phyloP scores from a whole-genome alignment of 2,329 filamentous ascomycete genomes.

The Aspergillus bombycis region DNA sequence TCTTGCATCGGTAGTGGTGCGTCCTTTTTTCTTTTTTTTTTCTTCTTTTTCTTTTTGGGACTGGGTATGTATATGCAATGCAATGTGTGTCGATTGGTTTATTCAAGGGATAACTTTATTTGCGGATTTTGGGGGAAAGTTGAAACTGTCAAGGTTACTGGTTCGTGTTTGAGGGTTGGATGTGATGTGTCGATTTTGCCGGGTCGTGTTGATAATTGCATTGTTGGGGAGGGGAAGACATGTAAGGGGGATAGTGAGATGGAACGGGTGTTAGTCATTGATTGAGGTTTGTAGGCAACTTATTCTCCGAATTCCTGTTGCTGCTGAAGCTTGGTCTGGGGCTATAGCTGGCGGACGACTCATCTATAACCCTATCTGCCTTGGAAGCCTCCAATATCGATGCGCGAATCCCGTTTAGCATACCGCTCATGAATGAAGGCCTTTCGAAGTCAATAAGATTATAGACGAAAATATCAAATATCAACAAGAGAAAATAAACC shows the following conservation, averaged over 20 bases:
- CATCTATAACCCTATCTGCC: neutral
- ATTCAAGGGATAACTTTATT: neutral
- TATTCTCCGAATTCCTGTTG: neutral
- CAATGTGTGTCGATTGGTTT: neutral
- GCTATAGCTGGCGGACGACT: neutral
- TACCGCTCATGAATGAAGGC: neutral
- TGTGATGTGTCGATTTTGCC: neutral
- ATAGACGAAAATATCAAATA: neutral
- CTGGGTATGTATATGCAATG: neutral
- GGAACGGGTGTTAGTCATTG: neutral
- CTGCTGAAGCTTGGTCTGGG: neutral
- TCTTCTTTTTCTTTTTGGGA: too few species aligned
- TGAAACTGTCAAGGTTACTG: neutral
- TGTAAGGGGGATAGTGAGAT: neutral
- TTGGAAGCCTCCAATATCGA: neutral
- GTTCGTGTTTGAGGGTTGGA: neutral
- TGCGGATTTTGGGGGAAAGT: too few species aligned
- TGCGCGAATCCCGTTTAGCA: too few species aligned
- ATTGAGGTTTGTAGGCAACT: neutral
- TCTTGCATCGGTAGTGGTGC: neutral
- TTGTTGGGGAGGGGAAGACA: neutral
- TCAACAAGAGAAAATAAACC: neutral
- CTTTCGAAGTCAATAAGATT: neutral
- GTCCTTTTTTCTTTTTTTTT: neutral
- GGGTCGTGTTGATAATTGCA: neutral